A percentile compares a stretch with the other conserved stretches of the same genome.
These are phyloP conservation scores for Plasmodium vivax DNA, from an alignment of 169 alveolate species.

Conservation along the genomic window DNA sequence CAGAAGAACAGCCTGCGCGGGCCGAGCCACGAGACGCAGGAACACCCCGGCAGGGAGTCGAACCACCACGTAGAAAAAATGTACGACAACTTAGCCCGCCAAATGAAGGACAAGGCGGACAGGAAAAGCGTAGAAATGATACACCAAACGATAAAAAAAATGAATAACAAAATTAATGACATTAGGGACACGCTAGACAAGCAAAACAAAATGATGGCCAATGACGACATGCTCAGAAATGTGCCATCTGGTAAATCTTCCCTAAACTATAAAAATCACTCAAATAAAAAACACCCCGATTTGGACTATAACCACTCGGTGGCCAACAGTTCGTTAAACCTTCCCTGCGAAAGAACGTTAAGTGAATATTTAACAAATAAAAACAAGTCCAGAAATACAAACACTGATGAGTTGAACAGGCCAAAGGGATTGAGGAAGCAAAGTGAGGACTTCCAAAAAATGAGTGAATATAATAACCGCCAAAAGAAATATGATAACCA, in stretches of 20 bases:
- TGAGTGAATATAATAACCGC: neutral
- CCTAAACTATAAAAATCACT: conserved; percentile 13
- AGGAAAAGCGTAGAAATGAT: conserved; percentile 59
- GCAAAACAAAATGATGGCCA: conserved; percentile 32
- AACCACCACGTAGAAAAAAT: conserved; percentile 32
- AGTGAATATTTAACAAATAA: conserved; percentile 48
- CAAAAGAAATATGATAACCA: conserved; percentile 31
- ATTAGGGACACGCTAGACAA: conserved; percentile 27
- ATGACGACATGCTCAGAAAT: conserved; percentile 19
- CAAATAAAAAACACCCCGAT: conserved; percentile 7
- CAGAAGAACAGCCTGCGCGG: neutral
- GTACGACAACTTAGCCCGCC: conserved; percentile 26
- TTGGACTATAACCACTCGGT: conserved; percentile 11
- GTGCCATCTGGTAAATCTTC: conserved; percentile 2
- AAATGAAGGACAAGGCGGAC: conserved; percentile 61
- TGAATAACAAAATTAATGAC: conserved; percentile 55
- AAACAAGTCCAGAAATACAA: conserved; percentile 38
- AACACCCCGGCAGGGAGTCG: conserved; percentile 4
- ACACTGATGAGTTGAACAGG: conserved; percentile 2
- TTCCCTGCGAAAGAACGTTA: conserved; percentile 47
- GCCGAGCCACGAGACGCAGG: neutral
- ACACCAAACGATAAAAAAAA: conserved; percentile 64
- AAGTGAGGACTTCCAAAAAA: conserved; percentile 17
- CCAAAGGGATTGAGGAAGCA: conserved; percentile 9
- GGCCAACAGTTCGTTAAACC: conserved; percentile 23